Base-by-base conservation (phyloP, 2,329 filamentous ascomycete genomes). In the Venturia oleaginea region DNA sequence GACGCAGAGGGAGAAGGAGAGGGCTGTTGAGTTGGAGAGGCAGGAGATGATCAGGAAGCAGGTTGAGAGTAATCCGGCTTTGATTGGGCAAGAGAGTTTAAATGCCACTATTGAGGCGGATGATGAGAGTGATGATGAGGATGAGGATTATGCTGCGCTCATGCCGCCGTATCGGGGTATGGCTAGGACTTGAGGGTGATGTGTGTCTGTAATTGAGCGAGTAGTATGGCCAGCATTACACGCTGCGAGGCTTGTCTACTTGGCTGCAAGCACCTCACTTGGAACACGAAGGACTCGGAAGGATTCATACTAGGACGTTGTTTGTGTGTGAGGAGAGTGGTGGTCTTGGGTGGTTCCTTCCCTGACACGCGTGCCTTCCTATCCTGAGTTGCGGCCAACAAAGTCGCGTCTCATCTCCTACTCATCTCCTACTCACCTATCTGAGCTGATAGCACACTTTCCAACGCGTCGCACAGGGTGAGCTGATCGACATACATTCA, bases 91-190 rank as follows among this genome's bases (percentile, higher is more conserved):
- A 11, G 46, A 48, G 22, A 42, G 13, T 4, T 30, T 32, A 10
- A 57, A 57, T 48, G 55, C 42, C 6, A 59, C 22, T 13, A 64
- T 65, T 30, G 64, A 65, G 48, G 62, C 46, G 13, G 64, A 64
- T n/a, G 63, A 65, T 43, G 46, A 60, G 19, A 62, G 64, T 34
- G 48, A 38, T 3, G 61, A 64, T 30, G 64, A 59, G 19, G 61
- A 64, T 19, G 43, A 64, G 11, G 61, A 65, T 34, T 42, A 51
- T 42, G 37, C 64, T 22, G 22, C 32, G 4, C 27, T 51, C 34
- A 27, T 64, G 27, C 59, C 64, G 46, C 64, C 32, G 32, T 59
- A 65, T 17, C 27, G 64, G 6, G 27, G 30, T 30, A 59, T 57
- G 64, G 59, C 64, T 1, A 65, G 64, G 46, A 62, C 42, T 43